These are phyloP conservation scores for Diaporthe capsici DNA, from an alignment of 2,329 filamentous ascomycete species.

Conservation along the genomic window DNA sequence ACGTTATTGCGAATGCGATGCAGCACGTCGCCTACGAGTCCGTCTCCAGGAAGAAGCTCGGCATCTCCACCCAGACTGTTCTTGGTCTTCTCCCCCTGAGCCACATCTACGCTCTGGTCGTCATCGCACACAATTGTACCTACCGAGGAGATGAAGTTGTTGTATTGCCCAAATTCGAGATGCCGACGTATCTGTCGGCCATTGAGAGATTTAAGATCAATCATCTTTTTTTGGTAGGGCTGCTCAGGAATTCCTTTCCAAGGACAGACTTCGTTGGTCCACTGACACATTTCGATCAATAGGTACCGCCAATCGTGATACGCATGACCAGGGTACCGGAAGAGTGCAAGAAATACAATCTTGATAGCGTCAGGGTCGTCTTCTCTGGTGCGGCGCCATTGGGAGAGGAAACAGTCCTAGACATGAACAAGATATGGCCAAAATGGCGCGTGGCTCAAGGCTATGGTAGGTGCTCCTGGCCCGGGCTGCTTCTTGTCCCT, in stretches of 20 bases:
- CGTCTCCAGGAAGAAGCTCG: slow-evolving; percentile 53
- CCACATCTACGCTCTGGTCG: slow-evolving; percentile 84
- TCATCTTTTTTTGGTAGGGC: slow-evolving; percentile 72
- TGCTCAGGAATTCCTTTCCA: not conserved
- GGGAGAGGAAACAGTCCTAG: slow-evolving; percentile 78
- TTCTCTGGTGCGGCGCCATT: slow-evolving; percentile 86
- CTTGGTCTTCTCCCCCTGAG: slow-evolving; percentile 84
- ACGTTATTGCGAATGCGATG: slow-evolving; percentile 82
- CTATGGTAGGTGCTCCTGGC: slow-evolving; percentile 69
- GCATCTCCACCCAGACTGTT: slow-evolving; percentile 58
- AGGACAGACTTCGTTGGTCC: not conserved
- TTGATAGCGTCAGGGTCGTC: slow-evolving; percentile 75
- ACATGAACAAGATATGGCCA: slow-evolving; percentile 73
- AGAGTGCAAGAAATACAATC: slow-evolving; percentile 75
- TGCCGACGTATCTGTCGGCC: slow-evolving; percentile 70
- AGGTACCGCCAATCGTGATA: slow-evolving; percentile 88
- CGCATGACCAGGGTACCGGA: slow-evolving; percentile 77
- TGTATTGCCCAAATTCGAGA: slow-evolving; percentile 80
- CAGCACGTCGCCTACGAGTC: slow-evolving; percentile 68
- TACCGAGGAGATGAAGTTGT: slow-evolving; percentile 81
- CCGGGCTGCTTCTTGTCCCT: too few species aligned
- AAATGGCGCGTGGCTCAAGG: slow-evolving; percentile 76
- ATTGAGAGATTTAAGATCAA: slow-evolving; percentile 79
- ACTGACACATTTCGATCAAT: slow-evolving; percentile 2
- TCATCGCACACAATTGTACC: slow-evolving; percentile 74